Conservation (phyloP, 2,329 filamentous ascomycete species). For the Aspergillus candidus region DNA sequence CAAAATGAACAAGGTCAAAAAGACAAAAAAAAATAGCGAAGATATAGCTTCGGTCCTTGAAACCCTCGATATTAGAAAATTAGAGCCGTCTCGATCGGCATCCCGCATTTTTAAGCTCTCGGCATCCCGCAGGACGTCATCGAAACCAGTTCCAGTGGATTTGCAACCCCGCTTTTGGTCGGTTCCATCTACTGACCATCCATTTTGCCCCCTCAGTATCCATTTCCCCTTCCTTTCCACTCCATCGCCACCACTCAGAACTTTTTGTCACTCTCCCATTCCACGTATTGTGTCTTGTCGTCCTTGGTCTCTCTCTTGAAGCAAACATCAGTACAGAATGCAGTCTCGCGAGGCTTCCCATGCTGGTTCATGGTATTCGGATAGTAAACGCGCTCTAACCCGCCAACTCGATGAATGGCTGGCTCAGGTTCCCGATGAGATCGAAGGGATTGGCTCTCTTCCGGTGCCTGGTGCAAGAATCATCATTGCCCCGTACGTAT, state of each 20-base stretch:
- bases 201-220: conserved; percentile 5
- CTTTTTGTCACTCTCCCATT: background rate
- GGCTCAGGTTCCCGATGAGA: conserved; percentile 58
- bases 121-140: conserved; percentile 8
- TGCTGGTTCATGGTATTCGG: conserved; percentile 82
- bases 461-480: conserved; percentile 71
- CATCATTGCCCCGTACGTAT: conserved; percentile 82
- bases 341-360: conserved; percentile 58
- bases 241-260: no score
- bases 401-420: conserved; percentile 69
- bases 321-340: conserved; percentile 22
- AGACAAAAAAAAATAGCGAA: no score
- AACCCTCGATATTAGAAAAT: no score
- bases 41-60: no score
- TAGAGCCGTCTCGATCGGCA: conserved; percentile 6
- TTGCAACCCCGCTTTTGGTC: background rate
- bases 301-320: background rate
- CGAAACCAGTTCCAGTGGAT: background rate
- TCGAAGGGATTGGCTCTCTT: conserved; percentile 58
- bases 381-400: conserved; percentile 54
- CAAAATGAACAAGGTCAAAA: no score
- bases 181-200: background rate
- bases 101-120: conserved; percentile 7
- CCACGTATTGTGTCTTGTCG: background rate
- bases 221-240: background rate